These are phyloP conservation scores for Pelargonium citronellum DNA, from an alignment of 441 rosid species.

Conservation along the genomic window DNA sequence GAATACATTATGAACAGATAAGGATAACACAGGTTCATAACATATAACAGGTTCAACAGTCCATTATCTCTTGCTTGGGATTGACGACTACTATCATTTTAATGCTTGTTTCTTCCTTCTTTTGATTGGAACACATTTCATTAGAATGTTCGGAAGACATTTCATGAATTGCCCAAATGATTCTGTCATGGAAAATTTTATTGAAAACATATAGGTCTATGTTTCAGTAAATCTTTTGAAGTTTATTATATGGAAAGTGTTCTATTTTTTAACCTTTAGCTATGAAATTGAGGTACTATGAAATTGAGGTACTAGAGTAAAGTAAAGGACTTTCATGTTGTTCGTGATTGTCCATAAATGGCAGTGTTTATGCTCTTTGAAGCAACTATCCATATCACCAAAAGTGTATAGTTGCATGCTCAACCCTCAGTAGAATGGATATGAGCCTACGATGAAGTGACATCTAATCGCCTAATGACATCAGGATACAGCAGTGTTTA, in stretches of 20 bases:
- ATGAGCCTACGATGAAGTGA: neutral
- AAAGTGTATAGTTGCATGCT: neutral
- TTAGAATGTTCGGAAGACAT: neutral
- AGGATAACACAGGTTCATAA: too few relatives aligned
- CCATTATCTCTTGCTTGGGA: neutral
- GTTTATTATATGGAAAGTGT: neutral
- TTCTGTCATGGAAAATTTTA: neutral
- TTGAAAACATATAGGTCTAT: neutral
- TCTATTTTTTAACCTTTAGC: neutral
- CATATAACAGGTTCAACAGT: neutral
- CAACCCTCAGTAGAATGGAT: neutral
- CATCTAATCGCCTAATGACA: neutral
- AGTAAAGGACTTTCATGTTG: conserved; percentile 1
- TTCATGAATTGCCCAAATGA: neutral
- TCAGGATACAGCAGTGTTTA: neutral
- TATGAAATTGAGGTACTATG: neutral
- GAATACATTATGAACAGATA: too few relatives aligned
- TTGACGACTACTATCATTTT: neutral
- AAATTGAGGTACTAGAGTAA: neutral
- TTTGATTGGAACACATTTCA: neutral
- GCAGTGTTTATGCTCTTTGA: neutral
- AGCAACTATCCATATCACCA: neutral
- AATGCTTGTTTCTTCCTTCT: neutral
- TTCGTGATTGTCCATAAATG: neutral
- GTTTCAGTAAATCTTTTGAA: too few relatives aligned